These are phyloP conservation scores for Aquanectria penicillioides DNA, from an alignment of 2,329 filamentous ascomycete genomes.

Conservation along the genomic window DNA sequence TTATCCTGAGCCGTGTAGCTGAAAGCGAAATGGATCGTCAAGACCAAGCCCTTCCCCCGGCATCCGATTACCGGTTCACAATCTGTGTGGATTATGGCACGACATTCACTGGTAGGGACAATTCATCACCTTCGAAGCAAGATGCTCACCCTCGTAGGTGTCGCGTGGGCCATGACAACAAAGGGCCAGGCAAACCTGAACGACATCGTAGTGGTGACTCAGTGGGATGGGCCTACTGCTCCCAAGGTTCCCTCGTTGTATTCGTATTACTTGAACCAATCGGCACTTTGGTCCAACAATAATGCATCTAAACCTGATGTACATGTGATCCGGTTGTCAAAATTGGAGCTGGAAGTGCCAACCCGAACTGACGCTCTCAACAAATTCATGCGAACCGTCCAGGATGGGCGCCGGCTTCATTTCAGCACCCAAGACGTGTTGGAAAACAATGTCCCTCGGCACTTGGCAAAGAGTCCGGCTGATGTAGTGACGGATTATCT, in stretches of 20 bases:
- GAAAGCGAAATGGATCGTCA: too few species aligned
- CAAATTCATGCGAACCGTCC: conserved; percentile 16
- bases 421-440: conserved; percentile 1
- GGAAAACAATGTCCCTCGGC: conserved; percentile 12
- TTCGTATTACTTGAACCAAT: conserved; percentile 15
- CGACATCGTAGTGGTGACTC: conserved; percentile 17
- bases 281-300: conserved; percentile 18
- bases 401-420: conserved; percentile 4
- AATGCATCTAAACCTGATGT: conserved; percentile 23
- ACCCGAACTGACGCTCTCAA: conserved; percentile 12
- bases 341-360: conserved; percentile 20
- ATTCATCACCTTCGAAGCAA: too few species aligned
- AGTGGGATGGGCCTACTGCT: conserved; percentile 9
- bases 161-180: too few species aligned
- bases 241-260: conserved; percentile 25
- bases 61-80: too few species aligned
- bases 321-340: conserved; percentile 26
- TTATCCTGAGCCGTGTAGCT: too few species aligned
- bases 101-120: too few species aligned
- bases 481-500: conserved; percentile 27
- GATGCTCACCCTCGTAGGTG: too few species aligned
- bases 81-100: too few species aligned
- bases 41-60: too few species aligned
- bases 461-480: conserved; percentile 15
- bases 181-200: too few species aligned